Base-by-base conservation (phyloP, 116 monocot species). In the Cymodocea nodosa region DNA sequence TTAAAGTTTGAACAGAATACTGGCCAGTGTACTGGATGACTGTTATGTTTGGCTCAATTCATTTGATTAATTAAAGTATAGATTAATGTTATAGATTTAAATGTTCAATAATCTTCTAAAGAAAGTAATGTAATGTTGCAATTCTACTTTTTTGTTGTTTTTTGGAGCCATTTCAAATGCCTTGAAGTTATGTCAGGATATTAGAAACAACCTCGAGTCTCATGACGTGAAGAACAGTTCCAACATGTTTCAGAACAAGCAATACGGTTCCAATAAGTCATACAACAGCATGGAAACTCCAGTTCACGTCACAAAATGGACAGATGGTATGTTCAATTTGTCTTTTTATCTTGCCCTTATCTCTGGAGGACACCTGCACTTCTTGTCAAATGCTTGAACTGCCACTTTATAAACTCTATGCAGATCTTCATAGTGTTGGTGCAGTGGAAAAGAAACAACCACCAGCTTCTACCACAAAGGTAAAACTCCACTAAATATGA, bases 241-340 rank as follows among this genome's bases (percentile, higher is more conserved):
- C 44, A 8, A 44, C 8, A 7, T 10, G 9, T 57, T 57, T 14
- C 57, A 19, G 57, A 7, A 57, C 14, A 57, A 3, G 57, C 20
- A 14, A 22, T 22, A 23, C 7, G 19, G 9, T 57, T 57, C 57
- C 24, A 9, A 24, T 57, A 22, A 57, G 20, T 13, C 23, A 4
- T 57, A 57, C 57, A 57, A 57, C 23, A 57, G 23, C 57, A 57
- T 22, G 12, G 57, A 57, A 57, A 57, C 9, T 57, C 57, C 57
- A 57, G 23, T 13, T 57, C 57, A 11, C 11, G 14, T 57, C 24
- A 2, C 24, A 20, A 23, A 12, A 57, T 24, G 10, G 57, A 57
- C 8, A 57, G 24, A 57, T 57, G 57, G 57, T 57, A 57, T 19
- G 13, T 22, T 23, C 23, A 12, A 23, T 9, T 57, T 57, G 57